These are phyloP conservation scores for Schizonepeta tenuifolia DNA, from an alignment of 257 asterid species.

Conservation along the genomic window DNA sequence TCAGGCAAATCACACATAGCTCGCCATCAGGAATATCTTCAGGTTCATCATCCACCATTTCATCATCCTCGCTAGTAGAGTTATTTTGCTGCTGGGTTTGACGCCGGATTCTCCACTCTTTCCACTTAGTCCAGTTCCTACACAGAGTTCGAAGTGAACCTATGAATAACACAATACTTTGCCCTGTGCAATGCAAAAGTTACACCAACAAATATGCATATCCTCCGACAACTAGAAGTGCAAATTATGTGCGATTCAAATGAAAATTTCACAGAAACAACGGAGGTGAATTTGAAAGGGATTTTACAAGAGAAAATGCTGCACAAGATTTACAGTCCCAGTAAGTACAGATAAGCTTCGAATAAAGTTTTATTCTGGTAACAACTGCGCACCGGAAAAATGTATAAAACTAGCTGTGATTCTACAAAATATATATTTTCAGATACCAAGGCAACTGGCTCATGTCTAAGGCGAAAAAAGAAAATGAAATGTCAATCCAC, in stretches of 20 bases:
- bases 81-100: constrained; percentile 46
- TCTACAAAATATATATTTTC: not conserved
- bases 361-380: not conserved
- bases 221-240: not conserved
- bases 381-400: not conserved
- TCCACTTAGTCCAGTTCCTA: constrained; percentile 88
- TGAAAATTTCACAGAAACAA: not conserved
- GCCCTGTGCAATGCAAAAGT: not conserved
- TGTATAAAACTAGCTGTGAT: not conserved
- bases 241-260: not conserved
- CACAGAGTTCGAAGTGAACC: not conserved
- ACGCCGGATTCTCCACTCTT: constrained; percentile 64
- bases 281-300: not conserved
- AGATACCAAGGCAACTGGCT: not conserved
- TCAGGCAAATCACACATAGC: constrained; percentile 82
- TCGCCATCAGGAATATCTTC: constrained; percentile 77
- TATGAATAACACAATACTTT: not conserved
- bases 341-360: not conserved
- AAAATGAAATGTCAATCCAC: constrained; percentile 13
- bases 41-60: constrained; percentile 58
- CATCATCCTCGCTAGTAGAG: constrained; percentile 44
- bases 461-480: not conserved
- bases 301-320: not conserved
- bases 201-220: not conserved
- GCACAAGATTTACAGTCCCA: not conserved